Evolutionary conservation across 768 basidiomycete species (phyloP).

Genomic region (Tremella yokohamensis): DNA sequence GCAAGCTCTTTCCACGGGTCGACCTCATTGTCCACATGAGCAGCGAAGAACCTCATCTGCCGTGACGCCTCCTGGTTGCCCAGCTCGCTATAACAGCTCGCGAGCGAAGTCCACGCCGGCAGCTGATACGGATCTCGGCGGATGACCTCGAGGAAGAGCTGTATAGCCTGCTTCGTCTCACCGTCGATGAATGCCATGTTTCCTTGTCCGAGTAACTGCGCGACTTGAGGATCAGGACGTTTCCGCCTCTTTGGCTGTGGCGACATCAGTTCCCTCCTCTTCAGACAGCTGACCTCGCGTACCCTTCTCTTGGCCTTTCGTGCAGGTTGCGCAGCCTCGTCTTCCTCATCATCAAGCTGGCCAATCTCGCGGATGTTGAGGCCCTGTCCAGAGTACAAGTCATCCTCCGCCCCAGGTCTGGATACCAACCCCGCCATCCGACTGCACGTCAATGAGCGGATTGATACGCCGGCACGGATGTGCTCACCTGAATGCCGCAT

Average conservation of each 20-base stretch:
- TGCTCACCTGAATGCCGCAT: too few species aligned
- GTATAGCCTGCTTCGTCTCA: slow-evolving; percentile 65
- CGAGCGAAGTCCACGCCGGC: slow-evolving; percentile 81
- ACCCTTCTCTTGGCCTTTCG: too few species aligned
- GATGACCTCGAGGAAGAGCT: slow-evolving; percentile 85
- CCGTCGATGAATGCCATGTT: slow-evolving; percentile 79
- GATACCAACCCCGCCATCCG: too few species aligned
- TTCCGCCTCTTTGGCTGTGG: slow-evolving; percentile 23
- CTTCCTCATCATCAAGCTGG: too few species aligned
- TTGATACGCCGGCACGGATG: too few species aligned
- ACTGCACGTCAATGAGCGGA: too few species aligned
- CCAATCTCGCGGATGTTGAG: too few species aligned
- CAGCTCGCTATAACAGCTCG: slow-evolving; percentile 73
- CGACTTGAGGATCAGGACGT: slow-evolving; percentile 55
- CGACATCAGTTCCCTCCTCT: background rate
- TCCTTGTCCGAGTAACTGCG: slow-evolving; percentile 69
- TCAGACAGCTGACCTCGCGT: too few species aligned
- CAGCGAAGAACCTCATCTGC: slow-evolving; percentile 81
- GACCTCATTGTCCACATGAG: slow-evolving; percentile 76
- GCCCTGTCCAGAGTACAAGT: too few species aligned
- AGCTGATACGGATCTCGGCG: slow-evolving; percentile 80
- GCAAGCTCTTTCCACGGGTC: slow-evolving; percentile 87
- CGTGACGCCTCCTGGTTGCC: slow-evolving; percentile 67
- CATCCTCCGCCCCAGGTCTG: too few species aligned
- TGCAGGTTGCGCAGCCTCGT: too few species aligned